Percentiles rank a stretch among this genome's conserved stretches.
Conservation (phyloP, 2,329 filamentous ascomycete genomes). For the Colletotrichum kahawae region DNA sequence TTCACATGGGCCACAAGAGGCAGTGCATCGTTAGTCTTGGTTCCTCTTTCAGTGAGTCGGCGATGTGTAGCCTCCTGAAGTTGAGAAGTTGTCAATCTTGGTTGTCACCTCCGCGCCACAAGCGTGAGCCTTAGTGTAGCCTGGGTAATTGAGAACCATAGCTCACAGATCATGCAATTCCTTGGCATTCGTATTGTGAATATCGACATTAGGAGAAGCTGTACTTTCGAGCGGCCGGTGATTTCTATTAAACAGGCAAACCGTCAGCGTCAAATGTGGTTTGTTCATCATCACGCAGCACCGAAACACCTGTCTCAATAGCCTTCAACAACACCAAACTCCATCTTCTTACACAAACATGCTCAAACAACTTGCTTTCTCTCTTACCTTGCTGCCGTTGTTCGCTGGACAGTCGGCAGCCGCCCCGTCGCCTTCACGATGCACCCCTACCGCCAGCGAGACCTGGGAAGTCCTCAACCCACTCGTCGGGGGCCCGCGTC, state of each 20-base stretch:
- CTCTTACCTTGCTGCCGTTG: too few species aligned
- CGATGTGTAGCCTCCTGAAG: neutral
- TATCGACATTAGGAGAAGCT: neutral
- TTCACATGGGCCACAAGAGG: neutral
- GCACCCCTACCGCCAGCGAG: neutral
- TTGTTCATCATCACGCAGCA: neutral
- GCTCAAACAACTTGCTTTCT: too few species aligned
- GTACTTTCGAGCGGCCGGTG: rapidly evolving
- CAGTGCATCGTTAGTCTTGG: neutral
- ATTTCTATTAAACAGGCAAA: neutral
- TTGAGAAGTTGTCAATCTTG: neutral
- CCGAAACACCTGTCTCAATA: rapidly evolving
- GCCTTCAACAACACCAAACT: neutral
- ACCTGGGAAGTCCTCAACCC: neutral
- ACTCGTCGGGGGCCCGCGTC: neutral
- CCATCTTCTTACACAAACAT: too few species aligned
- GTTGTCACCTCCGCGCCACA: too few species aligned
- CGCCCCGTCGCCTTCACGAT: neutral
- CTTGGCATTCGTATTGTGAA: neutral
- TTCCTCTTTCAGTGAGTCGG: neutral
- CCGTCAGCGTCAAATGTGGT: rapidly evolving
- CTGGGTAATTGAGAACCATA: neutral
- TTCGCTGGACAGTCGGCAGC: too few species aligned
- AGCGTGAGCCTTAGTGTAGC: neutral
- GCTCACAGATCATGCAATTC: neutral